These are phyloP conservation scores for Raffaelea albimanens DNA, from an alignment of 2,329 filamentous ascomycete species.

Conservation along the genomic window DNA sequence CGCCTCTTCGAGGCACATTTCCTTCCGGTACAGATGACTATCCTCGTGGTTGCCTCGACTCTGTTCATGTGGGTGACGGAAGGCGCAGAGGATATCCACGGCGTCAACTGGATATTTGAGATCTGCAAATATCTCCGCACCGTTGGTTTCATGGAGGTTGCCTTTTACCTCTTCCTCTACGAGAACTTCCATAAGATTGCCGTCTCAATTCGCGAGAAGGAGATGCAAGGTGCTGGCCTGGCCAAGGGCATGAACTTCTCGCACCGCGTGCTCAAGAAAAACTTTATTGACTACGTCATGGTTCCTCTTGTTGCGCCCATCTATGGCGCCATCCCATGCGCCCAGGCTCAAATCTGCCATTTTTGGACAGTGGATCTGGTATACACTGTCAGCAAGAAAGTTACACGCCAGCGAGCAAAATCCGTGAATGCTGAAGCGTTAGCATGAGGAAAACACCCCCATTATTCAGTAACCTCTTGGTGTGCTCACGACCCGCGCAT, in stretches of 20 bases:
- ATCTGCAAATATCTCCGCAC: slow-evolving; percentile 52
- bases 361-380: slow-evolving; percentile 61
- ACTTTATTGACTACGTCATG: slow-evolving; percentile 52
- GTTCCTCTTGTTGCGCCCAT: slow-evolving; percentile 59
- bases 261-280: slow-evolving; percentile 42
- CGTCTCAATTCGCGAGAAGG: slow-evolving; percentile 49
- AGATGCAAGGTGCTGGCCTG: slow-evolving; percentile 58
- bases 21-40: slow-evolving; percentile 56
- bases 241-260: slow-evolving; percentile 58
- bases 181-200: slow-evolving; percentile 57
- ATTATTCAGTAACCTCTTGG: no score
- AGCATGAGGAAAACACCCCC: no score
- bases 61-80: slow-evolving; percentile 48
- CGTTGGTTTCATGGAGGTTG: slow-evolving; percentile 52
- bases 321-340: slow-evolving; percentile 57
- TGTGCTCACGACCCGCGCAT: no score
- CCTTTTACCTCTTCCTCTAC: slow-evolving; percentile 56
- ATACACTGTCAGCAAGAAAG: slow-evolving; percentile 65
- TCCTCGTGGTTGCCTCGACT: slow-evolving; percentile 53
- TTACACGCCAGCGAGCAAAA: slow-evolving; percentile 41
- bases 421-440: slow-evolving; percentile 13
- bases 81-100: slow-evolving; percentile 38
- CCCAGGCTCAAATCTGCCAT: slow-evolving; percentile 59
- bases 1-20: slow-evolving; percentile 69
- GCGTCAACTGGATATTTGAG: slow-evolving; percentile 49